phyloP scores from a whole-genome alignment of 2,329 filamentous ascomycete genomes.

The Monascus ruber region DNA sequence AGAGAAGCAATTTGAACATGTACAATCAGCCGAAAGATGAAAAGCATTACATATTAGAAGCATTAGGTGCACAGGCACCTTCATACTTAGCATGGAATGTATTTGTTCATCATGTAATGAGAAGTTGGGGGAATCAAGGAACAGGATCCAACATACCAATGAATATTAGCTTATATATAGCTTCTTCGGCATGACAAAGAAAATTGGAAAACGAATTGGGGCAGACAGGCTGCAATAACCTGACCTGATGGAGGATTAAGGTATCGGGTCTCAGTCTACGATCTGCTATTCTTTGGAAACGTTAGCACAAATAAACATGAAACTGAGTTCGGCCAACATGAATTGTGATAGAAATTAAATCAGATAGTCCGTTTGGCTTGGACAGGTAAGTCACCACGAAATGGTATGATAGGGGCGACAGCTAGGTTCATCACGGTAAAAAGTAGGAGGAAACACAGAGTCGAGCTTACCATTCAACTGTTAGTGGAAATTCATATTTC shows the following conservation, averaged over 20 bases:
- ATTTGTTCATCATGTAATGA: slow-evolving; percentile 40
- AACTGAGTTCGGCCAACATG: slow-evolving; percentile 2
- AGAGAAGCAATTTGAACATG: slow-evolving; percentile 5
- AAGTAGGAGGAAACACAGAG: slow-evolving; percentile 4
- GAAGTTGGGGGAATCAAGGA: slow-evolving; percentile 5
- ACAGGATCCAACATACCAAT: slow-evolving; percentile 7
- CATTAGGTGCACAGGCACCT: slow-evolving; percentile 38
- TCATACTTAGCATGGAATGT: slow-evolving; percentile 57
- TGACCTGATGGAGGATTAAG: no score
- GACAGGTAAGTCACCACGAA: slow-evolving; percentile 51
- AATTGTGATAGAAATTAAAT: slow-evolving; percentile 14
- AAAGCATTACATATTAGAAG: slow-evolving; percentile 49
- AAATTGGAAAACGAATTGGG: no score
- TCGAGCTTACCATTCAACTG: slow-evolving; percentile 15
- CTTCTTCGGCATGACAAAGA: neutral
- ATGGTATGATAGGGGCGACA: slow-evolving; percentile 54
- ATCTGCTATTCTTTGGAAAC: slow-evolving; percentile 9
- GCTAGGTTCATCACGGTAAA: slow-evolving; percentile 44
- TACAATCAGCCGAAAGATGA: slow-evolving; percentile 53
- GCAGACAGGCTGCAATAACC: no score
- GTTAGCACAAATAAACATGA: slow-evolving; percentile 13
- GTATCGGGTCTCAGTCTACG: neutral
- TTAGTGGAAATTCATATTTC: slow-evolving; percentile 2
- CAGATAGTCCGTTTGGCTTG: slow-evolving; percentile 51
- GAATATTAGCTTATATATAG: slow-evolving; percentile 2